Percentiles rank a stretch among this genome's conserved stretches.
Conservation (phyloP, 169 alveolate genomes). For the Babesia caballi region DNA sequence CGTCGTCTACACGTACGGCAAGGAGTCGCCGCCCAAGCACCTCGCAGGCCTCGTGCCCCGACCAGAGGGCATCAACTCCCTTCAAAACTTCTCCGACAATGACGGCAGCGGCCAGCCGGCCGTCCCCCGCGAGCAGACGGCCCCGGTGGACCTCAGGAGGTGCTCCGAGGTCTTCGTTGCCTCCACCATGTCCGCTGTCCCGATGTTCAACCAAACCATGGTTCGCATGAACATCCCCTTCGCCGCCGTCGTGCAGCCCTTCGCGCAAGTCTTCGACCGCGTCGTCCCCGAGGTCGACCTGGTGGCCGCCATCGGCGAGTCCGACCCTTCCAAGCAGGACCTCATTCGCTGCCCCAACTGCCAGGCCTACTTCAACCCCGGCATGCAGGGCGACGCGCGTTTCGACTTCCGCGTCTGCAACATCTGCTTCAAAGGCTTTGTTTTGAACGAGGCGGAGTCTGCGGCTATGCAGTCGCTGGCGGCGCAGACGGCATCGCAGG, state of each 20-base stretch:
- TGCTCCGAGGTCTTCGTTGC: conserved; percentile 61
- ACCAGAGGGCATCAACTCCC: background rate
- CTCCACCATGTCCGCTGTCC: conserved; percentile 65
- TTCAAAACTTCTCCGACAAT: too few species aligned
- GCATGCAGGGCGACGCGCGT: conserved; percentile 58
- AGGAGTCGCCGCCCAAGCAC: conserved; percentile 8
- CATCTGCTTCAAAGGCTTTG: conserved; percentile 65
- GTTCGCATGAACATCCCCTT: conserved; percentile 62
- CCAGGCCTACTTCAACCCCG: conserved; percentile 68
- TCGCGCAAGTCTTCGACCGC: conserved; percentile 66
- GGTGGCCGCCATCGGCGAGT: conserved; percentile 60
- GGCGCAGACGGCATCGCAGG: conserved; percentile 19
- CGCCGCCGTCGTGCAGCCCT: conserved; percentile 75
- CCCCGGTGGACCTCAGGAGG: conserved; percentile 61
- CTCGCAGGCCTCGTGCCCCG: conserved; percentile 11
- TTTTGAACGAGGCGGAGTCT: conserved; percentile 53
- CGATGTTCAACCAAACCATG: conserved; percentile 69
- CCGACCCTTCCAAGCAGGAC: conserved; percentile 47
- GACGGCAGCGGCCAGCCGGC: too few species aligned
- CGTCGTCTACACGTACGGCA: conserved; percentile 34
- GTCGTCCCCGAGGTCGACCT: conserved; percentile 62
- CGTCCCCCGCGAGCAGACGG: too few species aligned
- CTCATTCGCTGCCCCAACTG: conserved; percentile 73
- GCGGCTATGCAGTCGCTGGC: conserved; percentile 44
- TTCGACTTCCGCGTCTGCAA: conserved; percentile 54